A percentile compares a stretch with the other conserved stretches of the same genome.
Conservation (phyloP, 148 eudicot genomes). For the Mesembryanthemum crystallinum region DNA sequence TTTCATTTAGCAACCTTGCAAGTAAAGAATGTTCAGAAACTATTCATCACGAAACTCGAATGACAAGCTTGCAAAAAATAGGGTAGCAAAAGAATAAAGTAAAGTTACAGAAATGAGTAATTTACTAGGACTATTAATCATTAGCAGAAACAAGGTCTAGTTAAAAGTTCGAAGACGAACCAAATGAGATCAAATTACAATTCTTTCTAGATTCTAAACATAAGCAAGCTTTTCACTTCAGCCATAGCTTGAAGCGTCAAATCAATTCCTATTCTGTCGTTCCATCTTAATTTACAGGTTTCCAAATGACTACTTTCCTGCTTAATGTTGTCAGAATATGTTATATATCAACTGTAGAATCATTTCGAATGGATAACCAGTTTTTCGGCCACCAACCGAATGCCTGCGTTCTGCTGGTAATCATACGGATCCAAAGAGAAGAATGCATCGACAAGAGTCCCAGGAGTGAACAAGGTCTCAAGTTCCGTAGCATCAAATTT, state of each 20-base stretch:
- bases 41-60: neutral
- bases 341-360: neutral
- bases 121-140: neutral
- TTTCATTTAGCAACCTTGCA: neutral
- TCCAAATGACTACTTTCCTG: neutral
- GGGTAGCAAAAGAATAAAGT: neutral
- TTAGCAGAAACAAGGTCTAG: neutral
- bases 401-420: constrained; percentile 76
- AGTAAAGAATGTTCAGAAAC: neutral
- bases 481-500: constrained; percentile 68
- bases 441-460: constrained; percentile 56
- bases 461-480: constrained; percentile 50
- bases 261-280: neutral
- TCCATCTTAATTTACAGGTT: constrained; percentile 22
- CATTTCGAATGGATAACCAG: constrained; percentile 51
- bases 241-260: constrained; percentile 3
- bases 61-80: neutral
- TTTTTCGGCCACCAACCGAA: constrained; percentile 78
- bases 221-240: neutral
- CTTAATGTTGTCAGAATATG: neutral
- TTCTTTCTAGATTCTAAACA: neutral
- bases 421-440: constrained; percentile 74
- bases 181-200: neutral
- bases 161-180: neutral
- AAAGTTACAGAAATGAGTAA: constrained; percentile 4